phyloP scores from a whole-genome alignment of 2,329 filamentous ascomycete species.

The Talaromyces sp. region DNA sequence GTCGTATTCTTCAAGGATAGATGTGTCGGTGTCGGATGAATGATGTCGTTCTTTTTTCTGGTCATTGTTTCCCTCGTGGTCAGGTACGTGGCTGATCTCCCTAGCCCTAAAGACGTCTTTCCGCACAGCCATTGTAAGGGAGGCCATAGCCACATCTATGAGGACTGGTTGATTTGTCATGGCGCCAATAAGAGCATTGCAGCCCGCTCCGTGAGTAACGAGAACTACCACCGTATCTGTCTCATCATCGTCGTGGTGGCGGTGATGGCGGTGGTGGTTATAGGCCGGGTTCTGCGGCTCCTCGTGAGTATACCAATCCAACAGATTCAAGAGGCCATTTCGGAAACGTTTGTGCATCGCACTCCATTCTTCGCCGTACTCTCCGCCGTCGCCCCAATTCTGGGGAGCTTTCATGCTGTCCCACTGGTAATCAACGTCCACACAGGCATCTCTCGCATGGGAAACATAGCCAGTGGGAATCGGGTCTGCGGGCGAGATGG shows the following conservation, averaged over 20 bases:
- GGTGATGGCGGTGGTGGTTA: slow-evolving; percentile 35
- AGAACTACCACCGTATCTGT: slow-evolving; percentile 76
- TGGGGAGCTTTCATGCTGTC: slow-evolving; percentile 77
- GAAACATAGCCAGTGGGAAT: slow-evolving; percentile 86
- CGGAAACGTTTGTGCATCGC: slow-evolving; percentile 90
- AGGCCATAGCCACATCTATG: slow-evolving; percentile 83
- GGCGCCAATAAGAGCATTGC: slow-evolving; percentile 89
- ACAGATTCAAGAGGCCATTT: slow-evolving; percentile 68
- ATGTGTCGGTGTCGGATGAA: slow-evolving; percentile 19
- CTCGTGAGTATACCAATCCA: slow-evolving; percentile 66
- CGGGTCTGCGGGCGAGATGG: slow-evolving; percentile 69
- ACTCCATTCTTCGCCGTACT: slow-evolving; percentile 91
- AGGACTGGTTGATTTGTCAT: slow-evolving; percentile 88
- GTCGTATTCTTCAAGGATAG: slow-evolving; percentile 48
- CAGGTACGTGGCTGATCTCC: slow-evolving; percentile 6
- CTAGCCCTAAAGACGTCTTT: slow-evolving; percentile 35
- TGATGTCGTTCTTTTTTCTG: slow-evolving; percentile 11
- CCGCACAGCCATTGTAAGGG: slow-evolving; percentile 78
- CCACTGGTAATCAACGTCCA: slow-evolving; percentile 90
- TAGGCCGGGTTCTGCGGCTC: slow-evolving; percentile 25
- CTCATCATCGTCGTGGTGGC: slow-evolving; percentile 52
- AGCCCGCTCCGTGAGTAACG: slow-evolving; percentile 91
- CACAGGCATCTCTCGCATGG: slow-evolving; percentile 81
- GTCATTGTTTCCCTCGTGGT: slow-evolving; percentile 5
- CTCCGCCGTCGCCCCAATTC: slow-evolving; percentile 81